Evolutionary conservation across 75 land plant species (phyloP), one percentile per base, ranked within the genome.

Genomic region (Larix kaempferi): DNA sequence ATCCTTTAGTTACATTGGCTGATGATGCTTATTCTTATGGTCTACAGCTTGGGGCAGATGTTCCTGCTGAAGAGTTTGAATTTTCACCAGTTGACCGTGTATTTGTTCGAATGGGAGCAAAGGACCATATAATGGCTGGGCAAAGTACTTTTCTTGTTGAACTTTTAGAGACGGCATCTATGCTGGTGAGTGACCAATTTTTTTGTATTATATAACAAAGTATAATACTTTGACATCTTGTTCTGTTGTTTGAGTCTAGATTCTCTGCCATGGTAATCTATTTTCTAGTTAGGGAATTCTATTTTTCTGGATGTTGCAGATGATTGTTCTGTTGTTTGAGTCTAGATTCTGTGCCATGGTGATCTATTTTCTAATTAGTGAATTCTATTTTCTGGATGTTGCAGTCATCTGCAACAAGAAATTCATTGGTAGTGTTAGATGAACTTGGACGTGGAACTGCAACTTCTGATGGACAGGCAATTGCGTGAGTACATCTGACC

Each of bases 391-490:
- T 17, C 37, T 75, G 59, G 21, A 44, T 55, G 54, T 44, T 84
- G 85, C 85, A 94, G 99, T 83, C 91, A 33, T 88, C 86, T 80
- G 99, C 99, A 65, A 94, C 95, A 39, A 52, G 73, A 56, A 77
- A 92, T 78, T 96, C 99, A 59, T 55, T 96, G 57, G 99, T 96
- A 63, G 93, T 92, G 26, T 81, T 96, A 69, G 99, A 94, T 89
- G 99, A 96, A 83, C 95, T 96, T 83, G 99, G 99, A 37, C 87
- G 99, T 41, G 98, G 99, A 17, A 94, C 99, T 74, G 90, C 99
- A 85, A 94, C 99, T 37, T 94, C 99, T 78, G 99, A 96, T 87
- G 99, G 99, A 15, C 99, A 96, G 83, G 95, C 99, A 61, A 96
- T 96, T 78, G 99, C 98, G 98, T 94, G 80, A 77, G 93, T 82